Conservation (phyloP, 768 basidiomycete genomes). For the Serendipita indica region DNA sequence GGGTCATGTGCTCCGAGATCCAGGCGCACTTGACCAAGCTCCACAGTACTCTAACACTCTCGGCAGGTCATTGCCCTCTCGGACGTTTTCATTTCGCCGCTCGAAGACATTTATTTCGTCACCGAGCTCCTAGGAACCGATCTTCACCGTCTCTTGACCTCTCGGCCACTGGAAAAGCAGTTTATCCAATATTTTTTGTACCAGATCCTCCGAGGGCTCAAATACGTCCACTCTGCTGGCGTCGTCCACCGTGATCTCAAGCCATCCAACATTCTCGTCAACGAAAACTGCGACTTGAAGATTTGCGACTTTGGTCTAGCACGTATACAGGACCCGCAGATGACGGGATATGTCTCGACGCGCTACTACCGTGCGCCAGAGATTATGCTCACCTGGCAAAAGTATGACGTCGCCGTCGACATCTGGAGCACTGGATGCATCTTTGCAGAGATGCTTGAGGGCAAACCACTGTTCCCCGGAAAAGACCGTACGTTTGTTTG, state of each 20-base stretch:
- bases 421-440: slow-evolving; percentile 99
- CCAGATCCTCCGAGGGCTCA: slow-evolving; percentile 94
- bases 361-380: slow-evolving; percentile 98
- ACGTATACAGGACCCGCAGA: slow-evolving; percentile 97
- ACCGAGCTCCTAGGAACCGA: slow-evolving; percentile 97
- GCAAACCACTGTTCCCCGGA: slow-evolving; percentile 95
- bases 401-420: slow-evolving; percentile 98
- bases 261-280: slow-evolving; percentile 98
- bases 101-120: slow-evolving; percentile 96
- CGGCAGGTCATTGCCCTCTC: slow-evolving; percentile 89
- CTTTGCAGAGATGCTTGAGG: slow-evolving; percentile 99
- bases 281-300: slow-evolving; percentile 99
- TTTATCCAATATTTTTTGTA: slow-evolving; percentile 99
- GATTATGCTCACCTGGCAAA: slow-evolving; percentile 99
- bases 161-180: slow-evolving; percentile 94
- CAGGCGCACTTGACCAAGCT: neutral
- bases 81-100: slow-evolving; percentile 99
- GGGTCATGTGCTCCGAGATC: neutral
- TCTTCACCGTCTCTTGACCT: slow-evolving; percentile 90
- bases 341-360: slow-evolving; percentile 99
- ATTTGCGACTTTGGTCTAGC: slow-evolving; percentile 99
- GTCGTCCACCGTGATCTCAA: slow-evolving; percentile 98
- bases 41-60: neutral
- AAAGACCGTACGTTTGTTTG: slow-evolving; percentile 77
- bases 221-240: slow-evolving; percentile 98